These are phyloP conservation scores for Tylopilus plumbeoviolaceoides DNA, from an alignment of 768 basidiomycete species.

Conservation along the genomic window DNA sequence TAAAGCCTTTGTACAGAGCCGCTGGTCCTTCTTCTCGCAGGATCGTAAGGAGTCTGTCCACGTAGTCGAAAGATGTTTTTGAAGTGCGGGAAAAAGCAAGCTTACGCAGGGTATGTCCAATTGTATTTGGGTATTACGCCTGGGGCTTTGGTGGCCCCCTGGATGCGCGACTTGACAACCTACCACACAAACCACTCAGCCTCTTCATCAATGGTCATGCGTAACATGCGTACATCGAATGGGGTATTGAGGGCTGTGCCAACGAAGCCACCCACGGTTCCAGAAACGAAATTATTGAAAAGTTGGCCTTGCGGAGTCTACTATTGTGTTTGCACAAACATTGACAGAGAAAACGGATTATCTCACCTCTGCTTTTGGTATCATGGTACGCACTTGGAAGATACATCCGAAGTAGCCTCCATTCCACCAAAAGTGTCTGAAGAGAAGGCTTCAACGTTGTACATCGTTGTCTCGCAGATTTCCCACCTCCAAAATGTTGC, in stretches of 20 bases:
- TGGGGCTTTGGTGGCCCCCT: conserved; percentile 60
- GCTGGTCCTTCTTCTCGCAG: conserved; percentile 81
- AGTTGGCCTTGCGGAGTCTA: conserved; percentile 68
- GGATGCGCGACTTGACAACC: conserved; percentile 97
- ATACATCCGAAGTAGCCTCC: conserved; percentile 96
- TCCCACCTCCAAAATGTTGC: conserved; percentile 91
- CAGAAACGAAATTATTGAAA: conserved; percentile 90
- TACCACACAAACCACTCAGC: conserved; percentile 27
- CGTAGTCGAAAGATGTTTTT: neutral
- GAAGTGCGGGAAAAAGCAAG: neutral
- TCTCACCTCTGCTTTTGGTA: conserved; percentile 83
- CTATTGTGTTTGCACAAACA: neutral
- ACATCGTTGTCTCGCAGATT: neutral
- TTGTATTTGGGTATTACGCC: conserved; percentile 85
- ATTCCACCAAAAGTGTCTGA: conserved; percentile 85
- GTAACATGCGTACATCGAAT: conserved; percentile 41
- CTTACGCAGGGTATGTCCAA: conserved; percentile 88
- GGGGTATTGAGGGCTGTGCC: conserved; percentile 94
- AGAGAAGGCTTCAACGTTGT: neutral
- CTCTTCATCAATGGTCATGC: neutral
- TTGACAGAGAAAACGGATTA: neutral
- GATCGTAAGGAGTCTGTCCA: conserved; percentile 58
- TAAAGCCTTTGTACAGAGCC: conserved; percentile 92
- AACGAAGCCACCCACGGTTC: conserved; percentile 82
- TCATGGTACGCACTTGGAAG: conserved; percentile 70